A percentile compares a stretch with the other conserved stretches of the same genome.
phyloP scores from a whole-genome alignment of 2,329 filamentous ascomycete genomes.

The Tolypocladium sp. region DNA sequence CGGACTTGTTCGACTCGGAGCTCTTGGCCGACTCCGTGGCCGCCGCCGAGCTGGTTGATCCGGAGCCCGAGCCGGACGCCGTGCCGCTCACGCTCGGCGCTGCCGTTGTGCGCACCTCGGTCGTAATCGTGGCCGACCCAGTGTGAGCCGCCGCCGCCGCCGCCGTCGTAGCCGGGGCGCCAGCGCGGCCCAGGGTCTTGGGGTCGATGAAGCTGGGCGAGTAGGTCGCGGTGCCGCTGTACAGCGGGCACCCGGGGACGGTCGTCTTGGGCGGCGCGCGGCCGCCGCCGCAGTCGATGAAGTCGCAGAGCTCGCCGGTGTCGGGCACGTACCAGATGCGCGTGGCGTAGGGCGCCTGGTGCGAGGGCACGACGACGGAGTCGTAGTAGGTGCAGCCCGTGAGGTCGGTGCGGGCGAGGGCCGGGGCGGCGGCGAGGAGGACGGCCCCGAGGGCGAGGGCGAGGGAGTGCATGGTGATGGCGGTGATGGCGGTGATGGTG shows the following conservation, averaged over 20 bases:
- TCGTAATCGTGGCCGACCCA: background rate
- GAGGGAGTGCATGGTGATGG: constrained; percentile 14
- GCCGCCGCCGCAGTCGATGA: constrained; percentile 60
- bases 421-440: constrained; percentile 20
- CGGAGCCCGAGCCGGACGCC: background rate
- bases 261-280: constrained; percentile 54
- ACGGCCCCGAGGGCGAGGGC: constrained; percentile 13
- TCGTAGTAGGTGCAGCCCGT: constrained; percentile 34
- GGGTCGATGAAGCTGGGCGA: constrained; percentile 37
- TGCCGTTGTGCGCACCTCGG: background rate
- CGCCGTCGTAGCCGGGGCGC: constrained; percentile 2
- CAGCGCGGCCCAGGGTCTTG: constrained; percentile 12
- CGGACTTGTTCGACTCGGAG: background rate
- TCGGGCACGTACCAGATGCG: constrained; percentile 52
- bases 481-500: background rate
- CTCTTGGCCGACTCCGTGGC: background rate
- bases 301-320: constrained; percentile 54
- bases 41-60: background rate
- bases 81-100: background rate
- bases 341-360: constrained; percentile 28
- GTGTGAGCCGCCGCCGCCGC: background rate
- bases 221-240: constrained; percentile 47
- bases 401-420: constrained; percentile 34
- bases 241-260: constrained; percentile 49
- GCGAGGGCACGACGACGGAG: constrained; percentile 17